These are phyloP conservation scores for Phytopythium cucurbitacearum DNA, from an alignment of 352 stramenopile genomes.

Conservation along the genomic window DNA sequence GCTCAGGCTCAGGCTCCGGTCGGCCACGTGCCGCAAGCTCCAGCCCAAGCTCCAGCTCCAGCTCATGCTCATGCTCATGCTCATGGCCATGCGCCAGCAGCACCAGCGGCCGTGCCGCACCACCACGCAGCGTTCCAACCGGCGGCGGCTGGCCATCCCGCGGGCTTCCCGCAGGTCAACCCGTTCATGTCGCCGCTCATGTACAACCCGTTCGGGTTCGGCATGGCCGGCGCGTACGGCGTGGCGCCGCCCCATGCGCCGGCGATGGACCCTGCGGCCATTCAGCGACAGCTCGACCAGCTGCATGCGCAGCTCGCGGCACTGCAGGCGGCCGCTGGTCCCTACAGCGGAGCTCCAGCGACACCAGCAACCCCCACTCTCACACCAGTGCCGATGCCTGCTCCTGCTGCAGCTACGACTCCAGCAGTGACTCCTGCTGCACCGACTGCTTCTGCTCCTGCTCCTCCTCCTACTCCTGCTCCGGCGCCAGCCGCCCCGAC, in stretches of 20 bases:
- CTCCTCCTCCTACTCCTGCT: slow-evolving; percentile 5
- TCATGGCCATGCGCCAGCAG: no score
- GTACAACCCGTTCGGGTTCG: slow-evolving; percentile 60
- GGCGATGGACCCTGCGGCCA: slow-evolving; percentile 36
- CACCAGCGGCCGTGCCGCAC: slow-evolving; percentile 3
- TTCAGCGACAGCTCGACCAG: slow-evolving; percentile 50
- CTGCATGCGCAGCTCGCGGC: slow-evolving; percentile 46
- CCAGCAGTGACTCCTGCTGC: slow-evolving; percentile 7
- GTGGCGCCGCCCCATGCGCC: slow-evolving; percentile 32
- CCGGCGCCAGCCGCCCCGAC: slow-evolving; percentile 2
- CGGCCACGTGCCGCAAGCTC: slow-evolving; percentile 11
- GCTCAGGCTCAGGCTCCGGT: slow-evolving; percentile 3
- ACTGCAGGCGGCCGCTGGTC: slow-evolving; percentile 32
- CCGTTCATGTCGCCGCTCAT: slow-evolving; percentile 60
- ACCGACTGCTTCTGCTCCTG: slow-evolving; percentile 2
- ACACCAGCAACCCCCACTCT: slow-evolving; percentile 6
- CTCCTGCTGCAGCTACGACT: slow-evolving; percentile 8
- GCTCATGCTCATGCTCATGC: no score
- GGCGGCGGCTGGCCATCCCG: not conserved
- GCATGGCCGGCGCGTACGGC: slow-evolving; percentile 50
- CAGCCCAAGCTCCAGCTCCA: not conserved
- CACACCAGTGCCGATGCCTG: slow-evolving; percentile 3
- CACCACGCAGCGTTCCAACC: slow-evolving; percentile 1
- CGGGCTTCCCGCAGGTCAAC: slow-evolving; percentile 29
- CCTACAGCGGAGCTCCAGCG: slow-evolving; percentile 12